A percentile compares a stretch with the other conserved stretches of the same genome.
phyloP scores from a whole-genome alignment of 768 basidiomycete species.

The Rhodotorula kratochvilovae region DNA sequence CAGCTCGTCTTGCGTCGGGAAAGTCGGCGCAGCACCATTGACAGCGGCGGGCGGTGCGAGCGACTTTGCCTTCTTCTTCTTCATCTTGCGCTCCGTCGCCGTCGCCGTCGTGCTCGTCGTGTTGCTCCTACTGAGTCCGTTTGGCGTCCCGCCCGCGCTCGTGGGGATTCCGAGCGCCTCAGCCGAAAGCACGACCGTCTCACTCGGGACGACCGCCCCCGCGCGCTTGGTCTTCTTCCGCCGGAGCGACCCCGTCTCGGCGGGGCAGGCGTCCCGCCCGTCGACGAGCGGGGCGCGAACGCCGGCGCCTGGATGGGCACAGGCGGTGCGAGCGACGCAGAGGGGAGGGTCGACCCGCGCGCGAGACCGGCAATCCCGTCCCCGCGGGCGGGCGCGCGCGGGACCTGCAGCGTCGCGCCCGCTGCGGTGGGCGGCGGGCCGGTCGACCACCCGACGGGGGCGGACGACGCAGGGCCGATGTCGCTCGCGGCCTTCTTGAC shows the following conservation, averaged over 20 bases:
- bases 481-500: constrained; percentile 37
- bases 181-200: constrained; percentile 33
- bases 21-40: not conserved
- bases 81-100: constrained; percentile 7
- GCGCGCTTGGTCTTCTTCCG: constrained; percentile 28
- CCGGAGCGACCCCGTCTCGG: constrained; percentile 17
- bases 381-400: constrained; percentile 1
- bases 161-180: constrained; percentile 32
- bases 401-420: not conserved
- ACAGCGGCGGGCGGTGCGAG: not conserved
- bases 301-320: not conserved
- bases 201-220: not conserved
- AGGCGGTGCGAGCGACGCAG: not conserved
- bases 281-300: not conserved
- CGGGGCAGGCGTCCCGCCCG: not conserved
- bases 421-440: not conserved
- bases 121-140: not conserved
- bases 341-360: not conserved
- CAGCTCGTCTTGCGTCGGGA: constrained; percentile 23
- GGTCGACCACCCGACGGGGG: not conserved
- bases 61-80: constrained; percentile 28
- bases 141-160: not conserved
- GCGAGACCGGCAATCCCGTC: constrained; percentile 1
- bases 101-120: constrained; percentile 14
- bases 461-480: constrained; percentile 15